These are phyloP conservation scores for Mycena crocata DNA, from an alignment of 768 basidiomycete genomes.

Conservation along the genomic window DNA sequence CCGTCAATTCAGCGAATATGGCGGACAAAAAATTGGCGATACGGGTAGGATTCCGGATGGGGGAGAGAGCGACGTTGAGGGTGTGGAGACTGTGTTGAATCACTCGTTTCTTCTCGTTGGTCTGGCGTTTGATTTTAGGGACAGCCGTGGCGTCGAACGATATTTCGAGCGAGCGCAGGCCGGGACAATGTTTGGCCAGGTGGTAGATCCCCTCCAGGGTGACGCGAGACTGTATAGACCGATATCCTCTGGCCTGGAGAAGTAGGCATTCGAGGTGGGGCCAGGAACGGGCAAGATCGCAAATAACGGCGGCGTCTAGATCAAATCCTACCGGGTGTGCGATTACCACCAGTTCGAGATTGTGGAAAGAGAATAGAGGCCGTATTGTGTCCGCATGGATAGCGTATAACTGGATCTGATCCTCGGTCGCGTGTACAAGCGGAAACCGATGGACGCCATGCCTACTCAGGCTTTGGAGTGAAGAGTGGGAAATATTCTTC, in stretches of 20 bases:
- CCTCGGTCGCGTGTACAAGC: neutral
- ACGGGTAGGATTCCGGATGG: neutral
- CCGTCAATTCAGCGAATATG: neutral
- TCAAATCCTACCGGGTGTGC: slow-evolving; percentile 3
- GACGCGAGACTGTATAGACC: neutral
- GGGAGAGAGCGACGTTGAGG: slow-evolving; percentile 2
- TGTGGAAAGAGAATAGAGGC: slow-evolving; percentile 4
- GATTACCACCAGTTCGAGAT: neutral
- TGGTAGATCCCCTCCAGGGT: slow-evolving; percentile 3
- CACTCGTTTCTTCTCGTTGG: neutral
- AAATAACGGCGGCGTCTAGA: neutral
- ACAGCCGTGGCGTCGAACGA: slow-evolving; percentile 5
- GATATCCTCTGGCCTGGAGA: neutral
- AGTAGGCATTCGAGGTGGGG: neutral
- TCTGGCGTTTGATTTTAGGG: too few species aligned
- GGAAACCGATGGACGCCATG: neutral
- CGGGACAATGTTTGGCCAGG: neutral
- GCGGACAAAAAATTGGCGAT: neutral
- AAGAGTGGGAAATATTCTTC: neutral
- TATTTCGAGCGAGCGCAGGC: neutral
- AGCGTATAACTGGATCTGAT: neutral
- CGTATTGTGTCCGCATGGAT: neutral
- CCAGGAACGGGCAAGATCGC: slow-evolving; percentile 2
- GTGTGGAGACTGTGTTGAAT: neutral
- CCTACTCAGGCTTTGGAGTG: neutral